phyloP scores from a whole-genome alignment of 179 eudicot species.

The Silene vulgaris region DNA sequence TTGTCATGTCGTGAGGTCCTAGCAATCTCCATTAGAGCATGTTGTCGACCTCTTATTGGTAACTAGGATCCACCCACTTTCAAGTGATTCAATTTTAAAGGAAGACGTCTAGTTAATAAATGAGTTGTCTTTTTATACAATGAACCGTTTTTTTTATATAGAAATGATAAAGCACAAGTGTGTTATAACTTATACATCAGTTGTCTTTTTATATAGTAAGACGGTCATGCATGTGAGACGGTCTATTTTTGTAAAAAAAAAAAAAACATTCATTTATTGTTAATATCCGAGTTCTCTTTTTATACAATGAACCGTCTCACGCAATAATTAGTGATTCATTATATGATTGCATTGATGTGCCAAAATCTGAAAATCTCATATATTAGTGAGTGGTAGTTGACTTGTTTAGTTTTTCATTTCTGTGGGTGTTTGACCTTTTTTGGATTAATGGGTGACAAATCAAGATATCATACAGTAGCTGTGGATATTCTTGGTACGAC shows the following conservation, averaged over 20 bases:
- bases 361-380: neutral
- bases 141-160: no score
- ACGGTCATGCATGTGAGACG: no score
- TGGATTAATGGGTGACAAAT: neutral
- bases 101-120: neutral
- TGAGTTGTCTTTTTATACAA: no score
- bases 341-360: neutral
- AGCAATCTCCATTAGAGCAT: constrained; percentile 1
- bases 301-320: no score
- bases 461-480: neutral
- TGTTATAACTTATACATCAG: no score
- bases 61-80: neutral
- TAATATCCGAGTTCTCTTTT: no score
- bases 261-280: no score
- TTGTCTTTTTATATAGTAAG: no score
- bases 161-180: no score
- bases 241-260: no score
- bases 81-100: neutral
- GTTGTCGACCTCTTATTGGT: constrained; percentile 4
- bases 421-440: neutral
- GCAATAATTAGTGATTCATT: no score
- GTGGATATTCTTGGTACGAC: neutral
- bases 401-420: neutral
- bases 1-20: constrained; percentile 11
- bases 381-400: neutral